Evolutionary conservation across 2,329 filamentous ascomycete genomes (phyloP), one percentile per base, ranked within the genome.

Genomic region (Pseudogymnoascus sp.): DNA sequence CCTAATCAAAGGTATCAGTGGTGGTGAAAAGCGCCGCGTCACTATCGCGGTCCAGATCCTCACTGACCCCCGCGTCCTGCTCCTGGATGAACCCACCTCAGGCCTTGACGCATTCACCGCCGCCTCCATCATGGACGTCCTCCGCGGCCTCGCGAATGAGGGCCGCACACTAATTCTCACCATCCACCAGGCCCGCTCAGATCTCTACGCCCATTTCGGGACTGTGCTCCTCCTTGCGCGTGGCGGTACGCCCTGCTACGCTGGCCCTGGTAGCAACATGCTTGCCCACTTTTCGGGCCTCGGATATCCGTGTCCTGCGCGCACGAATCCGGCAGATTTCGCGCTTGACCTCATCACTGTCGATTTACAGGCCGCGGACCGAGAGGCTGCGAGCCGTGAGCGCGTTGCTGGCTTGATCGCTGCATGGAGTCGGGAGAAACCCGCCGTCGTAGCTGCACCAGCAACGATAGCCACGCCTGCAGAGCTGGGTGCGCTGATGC

Each of bases 71-170:
- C 83, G 84, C 1, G 81, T 92, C 1, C 74, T 92, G 1, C 76
- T 92, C 0, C 79, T 92, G 0, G 89, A 92, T 63, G 89, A 92
- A 66, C 89, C 89, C 0, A 88, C 89, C 0, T 89, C 85, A 3
- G 89, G 89, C 0, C 74, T 92, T 0, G 89, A 92, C 68, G 87
- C 88, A 0, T 92, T 92, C 67, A 92, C 88, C 0, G 88, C 89
- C 1, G 84, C 81, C 60, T 91, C 88, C 1, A 90, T 92, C 64
- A 84, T 90, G 73, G 86, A 90, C 63, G 87, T 92, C 2, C 78
- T 92, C 0, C 80, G 83, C 24, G 85, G 85, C 1, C 77, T 92
- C 2, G 87, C 88, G 0, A 81, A 84, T 21, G 88, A 92, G 73
- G 88, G 88, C 1, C 82, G 88, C 5, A 92, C 88, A 0, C 72